Conservation (phyloP, 2,329 filamentous ascomycete species). For the Metarhizium anisopliae region DNA sequence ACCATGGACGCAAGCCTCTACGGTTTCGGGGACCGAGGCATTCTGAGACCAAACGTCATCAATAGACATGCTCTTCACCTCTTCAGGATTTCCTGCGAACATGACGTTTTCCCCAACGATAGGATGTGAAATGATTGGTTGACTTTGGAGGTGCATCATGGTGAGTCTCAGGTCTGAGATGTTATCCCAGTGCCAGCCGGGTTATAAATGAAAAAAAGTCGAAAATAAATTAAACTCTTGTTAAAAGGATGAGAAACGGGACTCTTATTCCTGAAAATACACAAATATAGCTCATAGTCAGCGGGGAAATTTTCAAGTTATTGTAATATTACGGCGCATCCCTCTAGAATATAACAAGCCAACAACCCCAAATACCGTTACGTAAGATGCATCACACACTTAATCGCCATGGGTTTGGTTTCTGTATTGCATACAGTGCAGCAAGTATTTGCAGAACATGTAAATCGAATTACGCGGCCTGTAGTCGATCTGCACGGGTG, state of each 20-base stretch:
- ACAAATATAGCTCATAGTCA: too few relatives aligned
- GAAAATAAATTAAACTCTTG: too few relatives aligned
- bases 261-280: too few relatives aligned
- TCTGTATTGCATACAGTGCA: neutral
- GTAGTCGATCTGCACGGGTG: neutral
- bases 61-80: neutral
- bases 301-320: too few relatives aligned
- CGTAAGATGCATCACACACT: too few relatives aligned
- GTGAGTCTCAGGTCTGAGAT: neutral
- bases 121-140: neutral
- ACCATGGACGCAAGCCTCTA: conserved; percentile 5
- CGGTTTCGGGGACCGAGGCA: neutral
- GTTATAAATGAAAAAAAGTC: too few relatives aligned
- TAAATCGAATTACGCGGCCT: neutral
- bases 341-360: too few relatives aligned
- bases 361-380: too few relatives aligned
- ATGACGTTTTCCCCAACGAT: neutral
- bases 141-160: neutral
- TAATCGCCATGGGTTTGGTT: too few relatives aligned
- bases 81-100: neutral
- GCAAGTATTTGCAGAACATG: neutral
- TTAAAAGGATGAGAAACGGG: too few relatives aligned
- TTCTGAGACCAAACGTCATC: neutral
- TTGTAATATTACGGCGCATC: too few relatives aligned
- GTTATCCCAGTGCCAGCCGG: neutral